Evolutionary conservation across 768 basidiomycete genomes (phyloP).

Genomic region (Pisolithus albus): DNA sequence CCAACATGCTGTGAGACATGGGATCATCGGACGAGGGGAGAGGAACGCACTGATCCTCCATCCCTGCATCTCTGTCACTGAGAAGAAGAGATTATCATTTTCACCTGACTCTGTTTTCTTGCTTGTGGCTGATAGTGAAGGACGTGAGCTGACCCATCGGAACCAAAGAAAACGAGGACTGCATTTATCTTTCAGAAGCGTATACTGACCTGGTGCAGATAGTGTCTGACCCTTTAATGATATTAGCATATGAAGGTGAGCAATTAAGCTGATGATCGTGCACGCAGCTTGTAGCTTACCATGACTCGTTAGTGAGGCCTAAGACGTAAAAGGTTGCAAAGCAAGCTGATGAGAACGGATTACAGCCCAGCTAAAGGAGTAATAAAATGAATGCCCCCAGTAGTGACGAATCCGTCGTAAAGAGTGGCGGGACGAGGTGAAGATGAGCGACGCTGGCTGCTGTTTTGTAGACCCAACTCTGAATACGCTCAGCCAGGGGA

Average conservation of each 20-base stretch:
- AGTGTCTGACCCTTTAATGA: slow-evolving; percentile 78
- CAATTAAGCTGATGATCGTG: slow-evolving; percentile 2
- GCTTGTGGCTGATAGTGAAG: slow-evolving; percentile 52
- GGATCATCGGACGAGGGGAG: background rate
- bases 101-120: slow-evolving; percentile 73
- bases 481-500: background rate
- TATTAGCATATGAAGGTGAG: slow-evolving; percentile 1
- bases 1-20: slow-evolving; percentile 1
- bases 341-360: background rate
- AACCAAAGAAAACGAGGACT: slow-evolving; percentile 1
- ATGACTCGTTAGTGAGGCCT: slow-evolving; percentile 19
- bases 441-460: background rate
- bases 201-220: slow-evolving; percentile 61
- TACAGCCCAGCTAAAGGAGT: background rate
- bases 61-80: slow-evolving; percentile 95
- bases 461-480: background rate
- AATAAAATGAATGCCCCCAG: background rate
- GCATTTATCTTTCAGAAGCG: background rate
- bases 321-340: slow-evolving; percentile 17
- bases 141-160: slow-evolving; percentile 9
- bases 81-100: slow-evolving; percentile 66
- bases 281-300: slow-evolving; percentile 14
- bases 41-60: slow-evolving; percentile 89
- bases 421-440: background rate
- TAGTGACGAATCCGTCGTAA: background rate